Base-by-base conservation (phyloP, 1,139 yeast species). In the Pneumocystis oryctolagi region DNA sequence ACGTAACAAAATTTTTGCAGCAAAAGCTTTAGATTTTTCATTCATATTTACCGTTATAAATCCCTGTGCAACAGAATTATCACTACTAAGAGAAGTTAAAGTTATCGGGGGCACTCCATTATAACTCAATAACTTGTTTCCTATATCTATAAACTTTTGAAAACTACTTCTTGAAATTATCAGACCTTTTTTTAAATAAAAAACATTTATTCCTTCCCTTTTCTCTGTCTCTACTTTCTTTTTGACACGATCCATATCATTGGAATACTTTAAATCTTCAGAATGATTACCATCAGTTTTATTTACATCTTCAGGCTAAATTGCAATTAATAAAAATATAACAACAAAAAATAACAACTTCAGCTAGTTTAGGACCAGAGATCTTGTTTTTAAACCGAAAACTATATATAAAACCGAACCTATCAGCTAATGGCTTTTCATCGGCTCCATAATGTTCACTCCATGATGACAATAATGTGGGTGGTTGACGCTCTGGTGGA, bases 391-490 rank as follows among this genome's bases (percentile, higher is more conserved):
- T 61, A 8, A 62, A 35, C 18, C 62, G 39, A 28, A 39, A 62
- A 62, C 69, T 70, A 63, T 76, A 75, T 39, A 80, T 74, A 69
- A 81, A 81, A 0, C 84, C 84, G 69, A 78, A 81, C 64, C 79
- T 73, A 67, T 81, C 84, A 6, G 82, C 76, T 42, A 72, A 68
- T 25, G 63, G 65, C 4, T 73, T 71, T 9, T 72, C 70, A 32
- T 70, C 71, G 8, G 68, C 55, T 14, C 70, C 65, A 66, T 69
- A 67, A 64, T 70, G 69, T 59, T 68, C 67, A 53, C 68, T 70
- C 71, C 73, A 71, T 18, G 71, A 65, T 31, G 68, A 72, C 16
- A 71, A 66, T 56, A 74, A 66, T 1, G 76, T 70, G 2, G 77
- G 78, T 1, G 77, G 77, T 63, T 73, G 77, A 34, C 67, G 70